Conservation (phyloP, 2,329 filamentous ascomycete genomes). For the Neonectria neomacrospora region DNA sequence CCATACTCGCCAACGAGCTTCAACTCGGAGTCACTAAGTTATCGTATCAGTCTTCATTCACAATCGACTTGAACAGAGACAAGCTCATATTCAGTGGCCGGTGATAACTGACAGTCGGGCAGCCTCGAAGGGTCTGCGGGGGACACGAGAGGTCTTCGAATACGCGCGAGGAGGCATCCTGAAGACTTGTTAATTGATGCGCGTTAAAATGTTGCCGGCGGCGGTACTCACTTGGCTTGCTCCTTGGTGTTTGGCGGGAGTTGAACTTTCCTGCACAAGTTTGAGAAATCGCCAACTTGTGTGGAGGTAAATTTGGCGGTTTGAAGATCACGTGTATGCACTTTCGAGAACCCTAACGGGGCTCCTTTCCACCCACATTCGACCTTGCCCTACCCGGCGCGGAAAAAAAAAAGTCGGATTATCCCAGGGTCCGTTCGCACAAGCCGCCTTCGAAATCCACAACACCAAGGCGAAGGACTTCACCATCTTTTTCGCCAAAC, state of each 20-base stretch:
- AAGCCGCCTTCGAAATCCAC: slow-evolving; percentile 54
- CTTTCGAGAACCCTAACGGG: slow-evolving; percentile 49
- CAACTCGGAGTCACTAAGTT: slow-evolving; percentile 93
- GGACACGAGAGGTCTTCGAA: slow-evolving; percentile 99
- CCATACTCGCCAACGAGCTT: slow-evolving; percentile 99
- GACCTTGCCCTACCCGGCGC: slow-evolving; percentile 49
- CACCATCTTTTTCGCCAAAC: slow-evolving; percentile 52
- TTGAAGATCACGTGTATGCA: slow-evolving; percentile 43
- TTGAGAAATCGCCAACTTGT: slow-evolving; percentile 48
- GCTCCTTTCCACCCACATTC: slow-evolving; percentile 26
- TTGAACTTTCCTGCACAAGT: slow-evolving; percentile 47
- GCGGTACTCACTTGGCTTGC: slow-evolving; percentile 53
- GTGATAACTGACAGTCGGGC: slow-evolving; percentile 97
- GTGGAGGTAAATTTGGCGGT: slow-evolving; percentile 48
- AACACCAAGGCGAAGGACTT: slow-evolving; percentile 48
- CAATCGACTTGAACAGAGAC: slow-evolving; percentile 95
- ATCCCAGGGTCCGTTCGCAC: slow-evolving; percentile 52
- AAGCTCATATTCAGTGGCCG: slow-evolving; percentile 99
- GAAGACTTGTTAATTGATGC: slow-evolving; percentile 44
- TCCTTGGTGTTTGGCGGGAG: slow-evolving; percentile 52
- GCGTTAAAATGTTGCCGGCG: slow-evolving; percentile 24
- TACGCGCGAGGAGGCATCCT: slow-evolving; percentile 71
- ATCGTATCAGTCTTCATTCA: slow-evolving; percentile 75
- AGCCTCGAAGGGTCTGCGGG: slow-evolving; percentile 97
- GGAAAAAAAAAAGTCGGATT: slow-evolving; percentile 50